Evolutionary conservation across 768 basidiomycete species (phyloP).

Genomic region (Fomitopsis pulvina): DNA sequence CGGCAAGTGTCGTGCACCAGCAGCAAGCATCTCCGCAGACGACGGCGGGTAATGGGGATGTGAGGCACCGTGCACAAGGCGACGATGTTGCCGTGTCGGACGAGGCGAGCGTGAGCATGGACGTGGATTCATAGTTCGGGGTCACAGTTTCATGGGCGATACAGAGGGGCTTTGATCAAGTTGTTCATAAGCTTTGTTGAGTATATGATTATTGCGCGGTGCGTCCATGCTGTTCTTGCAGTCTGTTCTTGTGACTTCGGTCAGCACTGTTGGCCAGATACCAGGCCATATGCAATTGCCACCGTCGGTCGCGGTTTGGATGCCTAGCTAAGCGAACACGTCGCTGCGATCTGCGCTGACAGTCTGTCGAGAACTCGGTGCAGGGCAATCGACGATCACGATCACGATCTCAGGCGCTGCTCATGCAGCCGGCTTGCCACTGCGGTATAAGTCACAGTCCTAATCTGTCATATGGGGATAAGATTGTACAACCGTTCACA

Average conservation of each 20-base stretch:
- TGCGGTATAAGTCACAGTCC: too few species aligned
- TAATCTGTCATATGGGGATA: too few species aligned
- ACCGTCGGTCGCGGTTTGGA: too few species aligned
- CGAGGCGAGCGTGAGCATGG: constrained; percentile 13
- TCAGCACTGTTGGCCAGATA: too few species aligned
- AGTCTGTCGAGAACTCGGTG: too few species aligned
- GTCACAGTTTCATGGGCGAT: neutral
- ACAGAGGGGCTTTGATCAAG: neutral
- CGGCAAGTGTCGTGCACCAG: neutral
- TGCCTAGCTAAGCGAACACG: too few species aligned
- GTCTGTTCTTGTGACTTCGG: neutral
- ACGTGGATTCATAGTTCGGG: constrained; percentile 14
- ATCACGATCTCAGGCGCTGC: too few species aligned
- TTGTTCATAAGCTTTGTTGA: neutral
- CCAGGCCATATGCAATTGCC: too few species aligned
- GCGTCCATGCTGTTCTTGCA: neutral
- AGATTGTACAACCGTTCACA: too few species aligned
- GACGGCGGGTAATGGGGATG: neutral
- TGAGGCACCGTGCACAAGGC: neutral
- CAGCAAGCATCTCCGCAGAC: neutral
- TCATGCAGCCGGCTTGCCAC: too few species aligned
- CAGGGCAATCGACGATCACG: too few species aligned
- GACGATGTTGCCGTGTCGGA: constrained; percentile 2
- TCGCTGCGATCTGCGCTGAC: too few species aligned
- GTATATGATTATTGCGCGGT: neutral